Percentiles rank a stretch among this genome's conserved stretches.
Evolutionary conservation across 306 rosid genomes (phyloP).

Genomic region (Fragaria vesca): DNA sequence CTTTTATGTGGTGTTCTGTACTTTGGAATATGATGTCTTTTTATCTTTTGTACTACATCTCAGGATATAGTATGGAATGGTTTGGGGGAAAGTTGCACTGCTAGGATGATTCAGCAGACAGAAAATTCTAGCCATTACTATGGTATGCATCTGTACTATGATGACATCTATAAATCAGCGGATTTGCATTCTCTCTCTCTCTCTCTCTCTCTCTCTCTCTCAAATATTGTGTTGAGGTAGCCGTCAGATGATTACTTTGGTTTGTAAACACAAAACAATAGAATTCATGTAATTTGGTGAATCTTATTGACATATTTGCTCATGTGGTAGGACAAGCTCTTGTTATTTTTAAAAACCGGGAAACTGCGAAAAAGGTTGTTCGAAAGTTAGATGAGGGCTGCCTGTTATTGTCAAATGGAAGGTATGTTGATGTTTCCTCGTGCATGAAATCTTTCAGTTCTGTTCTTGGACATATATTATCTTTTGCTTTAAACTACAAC

Average conservation of each 20-base stretch:
- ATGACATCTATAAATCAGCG: not conserved
- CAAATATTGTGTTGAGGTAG: not conserved
- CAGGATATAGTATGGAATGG: constrained; percentile 69
- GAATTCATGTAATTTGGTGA: not conserved
- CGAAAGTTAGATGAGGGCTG: constrained; percentile 59
- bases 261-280: not conserved
- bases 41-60: constrained; percentile 14
- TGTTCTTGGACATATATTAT: not conserved
- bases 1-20: not conserved
- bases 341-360: constrained; percentile 59
- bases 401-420: constrained; percentile 70
- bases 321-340: constrained; percentile 77
- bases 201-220: not conserved
- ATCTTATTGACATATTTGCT: constrained; percentile 21
- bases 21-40: not conserved
- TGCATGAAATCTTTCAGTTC: not conserved
- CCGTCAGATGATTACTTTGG: not conserved
- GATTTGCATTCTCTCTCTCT: not conserved
- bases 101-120: constrained; percentile 68
- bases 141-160: constrained; percentile 41
- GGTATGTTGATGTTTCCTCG: constrained; percentile 44
- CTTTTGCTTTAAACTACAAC: not conserved
- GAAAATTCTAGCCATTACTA: constrained; percentile 60
- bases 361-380: constrained; percentile 59
- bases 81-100: constrained; percentile 66